These are phyloP conservation scores for Marasmius fiardii DNA, from an alignment of 1,284 basidiomycete species.

Conservation along the genomic window DNA sequence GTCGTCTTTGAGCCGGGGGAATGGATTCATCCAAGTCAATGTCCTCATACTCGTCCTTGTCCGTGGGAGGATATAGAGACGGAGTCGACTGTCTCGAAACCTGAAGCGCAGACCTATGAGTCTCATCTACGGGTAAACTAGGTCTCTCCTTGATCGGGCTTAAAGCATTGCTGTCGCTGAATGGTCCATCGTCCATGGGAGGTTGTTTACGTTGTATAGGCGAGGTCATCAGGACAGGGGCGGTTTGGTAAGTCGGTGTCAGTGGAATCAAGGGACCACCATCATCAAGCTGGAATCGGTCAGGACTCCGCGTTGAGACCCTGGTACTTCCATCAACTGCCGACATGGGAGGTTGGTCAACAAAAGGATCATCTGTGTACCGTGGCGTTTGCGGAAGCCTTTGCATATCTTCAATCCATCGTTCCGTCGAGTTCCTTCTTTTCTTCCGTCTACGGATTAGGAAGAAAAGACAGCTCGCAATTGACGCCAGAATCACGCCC, in stretches of 20 bases:
- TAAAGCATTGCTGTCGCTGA: conserved; percentile 6
- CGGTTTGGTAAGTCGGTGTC: conserved; percentile 1
- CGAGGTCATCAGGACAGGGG: conserved; percentile 1
- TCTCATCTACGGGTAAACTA: conserved; percentile 16
- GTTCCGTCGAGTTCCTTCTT: conserved; percentile 23
- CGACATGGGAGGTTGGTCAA: conserved; percentile 24
- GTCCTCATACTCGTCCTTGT: conserved; percentile 32
- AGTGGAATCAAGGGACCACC: conserved; percentile 5
- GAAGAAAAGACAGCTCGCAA: conserved; percentile 32
- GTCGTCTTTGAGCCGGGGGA: not conserved
- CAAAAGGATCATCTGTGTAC: conserved; percentile 29
- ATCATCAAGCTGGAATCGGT: conserved; percentile 5
- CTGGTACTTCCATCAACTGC: conserved; percentile 11
- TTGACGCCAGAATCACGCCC: conserved; percentile 38
- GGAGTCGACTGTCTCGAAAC: conserved; percentile 46
- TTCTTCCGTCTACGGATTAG: conserved; percentile 39
- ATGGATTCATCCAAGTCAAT: conserved; percentile 15
- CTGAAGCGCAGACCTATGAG: conserved; percentile 19
- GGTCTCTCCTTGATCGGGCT: conserved; percentile 6
- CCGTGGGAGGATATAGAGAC: conserved; percentile 55
- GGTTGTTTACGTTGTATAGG: not conserved
- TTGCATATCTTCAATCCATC: conserved; percentile 33
- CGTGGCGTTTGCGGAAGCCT: conserved; percentile 27
- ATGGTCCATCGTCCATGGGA: conserved; percentile 3
- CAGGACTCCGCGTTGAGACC: not conserved